Percentiles rank a stretch among this genome's conserved stretches.
phyloP scores from a whole-genome alignment of 257 asterid genomes.

The Avicennia marina region DNA sequence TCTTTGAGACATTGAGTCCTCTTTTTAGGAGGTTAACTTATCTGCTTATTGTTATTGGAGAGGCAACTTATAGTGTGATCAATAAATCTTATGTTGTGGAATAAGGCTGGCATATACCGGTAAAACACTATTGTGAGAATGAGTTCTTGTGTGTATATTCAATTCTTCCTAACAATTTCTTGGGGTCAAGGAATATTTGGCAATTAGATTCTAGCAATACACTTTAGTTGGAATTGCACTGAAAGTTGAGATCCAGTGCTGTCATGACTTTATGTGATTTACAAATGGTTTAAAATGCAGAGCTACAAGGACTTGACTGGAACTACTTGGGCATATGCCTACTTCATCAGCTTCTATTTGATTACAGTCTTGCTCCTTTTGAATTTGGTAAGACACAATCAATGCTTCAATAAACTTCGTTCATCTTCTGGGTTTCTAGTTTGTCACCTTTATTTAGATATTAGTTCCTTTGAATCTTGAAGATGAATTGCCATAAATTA shows the following conservation, averaged over 20 bases:
- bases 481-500: no score
- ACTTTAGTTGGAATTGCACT: not conserved
- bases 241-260: not conserved
- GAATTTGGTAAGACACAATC: slow-evolving; percentile 63
- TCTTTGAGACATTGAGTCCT: no score
- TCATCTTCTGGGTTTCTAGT: no score
- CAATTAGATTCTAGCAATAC: not conserved
- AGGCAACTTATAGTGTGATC: not conserved
- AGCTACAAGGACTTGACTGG: slow-evolving; percentile 85
- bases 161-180: not conserved
- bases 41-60: not conserved
- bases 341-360: slow-evolving; percentile 96
- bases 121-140: not conserved
- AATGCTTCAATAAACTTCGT: no score
- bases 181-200: not conserved
- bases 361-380: slow-evolving; percentile 74
- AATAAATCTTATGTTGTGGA: not conserved
- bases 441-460: no score
- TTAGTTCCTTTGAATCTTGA: no score
- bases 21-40: no score
- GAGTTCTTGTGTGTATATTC: not conserved
- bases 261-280: slow-evolving; percentile 13
- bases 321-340: slow-evolving; percentile 65
- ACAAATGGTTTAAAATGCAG: slow-evolving; percentile 45
- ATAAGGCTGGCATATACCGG: not conserved